phyloP scores from a whole-genome alignment of 225 moss, liverwort and hornwort genomes.

The Sphagnum tenellum region DNA sequence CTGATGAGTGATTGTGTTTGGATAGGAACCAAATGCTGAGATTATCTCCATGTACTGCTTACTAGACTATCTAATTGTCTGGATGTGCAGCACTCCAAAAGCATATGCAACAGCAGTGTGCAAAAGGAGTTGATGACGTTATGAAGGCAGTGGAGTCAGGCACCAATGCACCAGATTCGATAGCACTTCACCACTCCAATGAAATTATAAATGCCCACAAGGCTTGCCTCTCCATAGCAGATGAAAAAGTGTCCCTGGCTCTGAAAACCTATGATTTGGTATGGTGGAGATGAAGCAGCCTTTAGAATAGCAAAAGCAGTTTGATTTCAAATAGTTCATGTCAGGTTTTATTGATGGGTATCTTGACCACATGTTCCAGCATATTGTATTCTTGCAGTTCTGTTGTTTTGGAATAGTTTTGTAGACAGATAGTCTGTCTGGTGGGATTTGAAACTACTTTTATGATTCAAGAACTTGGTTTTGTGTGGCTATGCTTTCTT shows the following conservation, averaged over 20 bases:
- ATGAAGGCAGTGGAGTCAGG: constrained; percentile 35
- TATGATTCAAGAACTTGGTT: no score
- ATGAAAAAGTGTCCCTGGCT: constrained; percentile 63
- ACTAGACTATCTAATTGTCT: constrained; percentile 1
- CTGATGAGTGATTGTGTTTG: constrained; percentile 1
- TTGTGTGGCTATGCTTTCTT: no score
- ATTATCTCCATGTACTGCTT: background rate
- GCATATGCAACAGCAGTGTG: constrained; percentile 44
- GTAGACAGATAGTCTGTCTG: no score
- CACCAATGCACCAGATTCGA: constrained; percentile 27
- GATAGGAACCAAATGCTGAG: background rate
- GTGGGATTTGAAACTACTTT: no score
- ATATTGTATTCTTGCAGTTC: background rate
- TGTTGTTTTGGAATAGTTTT: background rate
- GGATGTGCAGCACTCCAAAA: constrained; percentile 45
- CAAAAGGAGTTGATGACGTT: constrained; percentile 52
- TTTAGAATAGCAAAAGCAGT: no score
- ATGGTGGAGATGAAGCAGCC: background rate
- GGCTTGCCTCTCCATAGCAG: constrained; percentile 59
- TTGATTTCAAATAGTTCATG: no score
- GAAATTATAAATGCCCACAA: constrained; percentile 52
- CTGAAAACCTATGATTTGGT: constrained; percentile 71
- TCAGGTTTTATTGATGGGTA: background rate
- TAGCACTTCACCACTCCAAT: constrained; percentile 46
- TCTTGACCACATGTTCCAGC: background rate